A percentile compares a stretch with the other conserved stretches of the same genome.
phyloP scores from a whole-genome alignment of 1,284 basidiomycete species.

The Malassezia vespertilionis region DNA sequence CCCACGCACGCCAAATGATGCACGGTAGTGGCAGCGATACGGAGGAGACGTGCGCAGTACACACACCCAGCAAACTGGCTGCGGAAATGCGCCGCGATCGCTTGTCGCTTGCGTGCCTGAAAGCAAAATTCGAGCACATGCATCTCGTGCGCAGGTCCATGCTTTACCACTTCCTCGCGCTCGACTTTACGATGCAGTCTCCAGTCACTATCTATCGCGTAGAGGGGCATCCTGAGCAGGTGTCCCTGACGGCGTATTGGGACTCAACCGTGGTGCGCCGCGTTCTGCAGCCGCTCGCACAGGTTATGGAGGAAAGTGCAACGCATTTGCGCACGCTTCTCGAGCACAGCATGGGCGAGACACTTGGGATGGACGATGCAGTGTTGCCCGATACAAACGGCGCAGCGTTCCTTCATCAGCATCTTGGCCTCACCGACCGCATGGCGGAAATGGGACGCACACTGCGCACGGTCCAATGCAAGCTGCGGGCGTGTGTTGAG shows the following conservation, averaged over 20 bases:
- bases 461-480: constrained; percentile 44
- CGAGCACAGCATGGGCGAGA: not conserved
- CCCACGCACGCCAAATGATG: not conserved
- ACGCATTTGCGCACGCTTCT: not conserved
- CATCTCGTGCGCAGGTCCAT: constrained; percentile 25
- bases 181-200: constrained; percentile 18
- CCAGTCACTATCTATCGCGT: not conserved
- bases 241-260: constrained; percentile 15
- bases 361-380: too few species aligned
- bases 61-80: too few species aligned
- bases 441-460: constrained; percentile 28
- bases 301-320: not conserved
- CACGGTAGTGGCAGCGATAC: too few species aligned
- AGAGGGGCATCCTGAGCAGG: too few species aligned
- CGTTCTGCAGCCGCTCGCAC: constrained; percentile 3
- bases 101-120: constrained; percentile 27
- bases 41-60: too few species aligned
- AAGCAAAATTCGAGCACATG: constrained; percentile 33
- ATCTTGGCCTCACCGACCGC: constrained; percentile 34
- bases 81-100: constrained; percentile 17
- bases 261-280: constrained; percentile 3
- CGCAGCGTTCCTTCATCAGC: constrained; percentile 3
- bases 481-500: constrained; percentile 38
- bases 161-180: constrained; percentile 29
- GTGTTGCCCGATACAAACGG: not conserved